Evolutionary conservation across 108 stramenopile genomes (phyloP), one percentile per base, ranked within the genome.

Genomic region (Cyclostephanos tholiformis): DNA sequence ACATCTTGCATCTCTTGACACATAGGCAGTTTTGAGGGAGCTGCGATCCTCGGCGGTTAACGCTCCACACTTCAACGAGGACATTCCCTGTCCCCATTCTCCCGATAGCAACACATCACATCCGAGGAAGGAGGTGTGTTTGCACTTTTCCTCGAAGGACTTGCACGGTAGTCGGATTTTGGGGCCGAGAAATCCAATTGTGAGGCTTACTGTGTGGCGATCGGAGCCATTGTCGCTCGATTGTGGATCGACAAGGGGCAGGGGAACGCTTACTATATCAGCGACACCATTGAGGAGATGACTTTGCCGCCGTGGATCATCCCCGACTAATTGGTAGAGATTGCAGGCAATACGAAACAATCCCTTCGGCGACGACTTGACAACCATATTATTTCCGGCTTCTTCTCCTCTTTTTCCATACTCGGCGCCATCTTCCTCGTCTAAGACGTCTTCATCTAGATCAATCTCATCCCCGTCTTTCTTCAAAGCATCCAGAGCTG

Each of bases 11-110:
- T n/a, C n/a, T n/a, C n/a, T n/a, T n/a, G n/a, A n/a, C n/a, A n/a
- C n/a, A n/a, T n/a, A n/a, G n/a, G n/a, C n/a, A 17, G 30, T 27
- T 12, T 30, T 53, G 13, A 77, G 39, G 39, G 69, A 46, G 26
- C 20, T 50, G 48, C 69, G 67, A 75, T 79, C 74, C 23, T 69
- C 74, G 13, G 52, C 41, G 2, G 78, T 52, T 22, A 66, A 76
- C 59, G 63, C 75, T 26, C 71, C 76, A 23, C 57, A 41, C n/a
- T 82, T 32, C 17, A 74, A 41, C n/a, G 85, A 74, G 66, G 87
- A 87, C 81, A 94, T 91, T 25, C 93, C 93, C 77, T 94, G 93
- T 27, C 90, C 90, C 89, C 88, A 90, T 63, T 94, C 91, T 1
- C 76, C 58, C 13, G 88, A 83, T 57, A 94, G 73, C 13, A 94